Evolutionary conservation across 75 land plant species (phyloP).

Genomic region (Adiantum capillusveneris): DNA sequence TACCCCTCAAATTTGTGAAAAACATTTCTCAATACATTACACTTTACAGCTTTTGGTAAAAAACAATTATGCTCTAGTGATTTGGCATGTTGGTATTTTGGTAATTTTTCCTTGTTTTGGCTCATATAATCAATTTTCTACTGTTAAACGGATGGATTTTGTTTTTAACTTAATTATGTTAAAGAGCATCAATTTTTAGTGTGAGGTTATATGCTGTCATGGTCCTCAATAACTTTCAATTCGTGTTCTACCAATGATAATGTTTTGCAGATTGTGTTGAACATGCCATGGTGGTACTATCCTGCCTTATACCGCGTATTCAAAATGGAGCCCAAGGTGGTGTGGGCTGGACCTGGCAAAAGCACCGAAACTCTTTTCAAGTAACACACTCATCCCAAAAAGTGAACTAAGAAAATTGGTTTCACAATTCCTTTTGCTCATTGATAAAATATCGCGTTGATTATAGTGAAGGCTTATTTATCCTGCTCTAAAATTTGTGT

Average conservation of each 20-base stretch:
- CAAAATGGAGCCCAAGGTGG: conserved; percentile 3
- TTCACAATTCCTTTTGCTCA: neutral
- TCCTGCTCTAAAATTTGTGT: neutral
- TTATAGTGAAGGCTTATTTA: neutral
- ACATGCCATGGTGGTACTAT: conserved; percentile 12
- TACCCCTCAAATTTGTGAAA: no score
- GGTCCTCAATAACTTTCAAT: no score
- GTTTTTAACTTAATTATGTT: neutral
- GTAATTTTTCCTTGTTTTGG: no score
- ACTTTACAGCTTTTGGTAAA: no score
- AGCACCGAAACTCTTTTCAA: conserved; percentile 11
- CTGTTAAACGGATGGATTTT: neutral
- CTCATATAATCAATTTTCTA: no score
- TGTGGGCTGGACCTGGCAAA: conserved; percentile 4
- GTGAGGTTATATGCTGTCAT: neutral
- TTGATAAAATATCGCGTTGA: neutral
- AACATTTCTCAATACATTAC: no score
- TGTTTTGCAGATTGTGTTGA: conserved; percentile 8
- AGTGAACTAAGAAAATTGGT: no score
- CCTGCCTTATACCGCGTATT: conserved; percentile 1
- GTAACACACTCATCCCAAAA: conserved; percentile 2
- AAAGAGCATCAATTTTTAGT: neutral
- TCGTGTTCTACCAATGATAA: no score
- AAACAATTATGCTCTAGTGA: no score
- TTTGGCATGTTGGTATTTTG: no score